These are phyloP conservation scores for Candida piceae DNA, from an alignment of 805 yeast species.

Conservation along the genomic window DNA sequence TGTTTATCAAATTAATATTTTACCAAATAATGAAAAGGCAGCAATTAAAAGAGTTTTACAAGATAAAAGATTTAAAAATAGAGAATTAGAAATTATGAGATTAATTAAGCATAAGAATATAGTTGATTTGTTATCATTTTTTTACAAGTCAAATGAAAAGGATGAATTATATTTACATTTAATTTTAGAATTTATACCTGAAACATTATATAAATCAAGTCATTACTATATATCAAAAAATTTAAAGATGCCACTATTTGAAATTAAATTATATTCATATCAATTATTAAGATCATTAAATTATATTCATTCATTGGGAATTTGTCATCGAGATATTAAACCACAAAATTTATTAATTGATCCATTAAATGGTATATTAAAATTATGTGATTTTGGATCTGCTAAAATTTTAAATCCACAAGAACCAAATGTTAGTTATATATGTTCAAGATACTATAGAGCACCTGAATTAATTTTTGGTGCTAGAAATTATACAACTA, in stretches of 20 bases:
- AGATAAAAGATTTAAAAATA: slow-evolving; percentile 87
- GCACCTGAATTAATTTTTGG: slow-evolving; percentile 98
- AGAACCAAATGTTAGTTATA: slow-evolving; percentile 94
- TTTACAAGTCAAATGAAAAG: slow-evolving; percentile 59
- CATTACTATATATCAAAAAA: slow-evolving; percentile 77
- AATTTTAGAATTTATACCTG: slow-evolving; percentile 92
- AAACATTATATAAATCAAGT: slow-evolving; percentile 85
- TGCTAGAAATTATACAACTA: slow-evolving; percentile 92
- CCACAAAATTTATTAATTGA: slow-evolving; percentile 87
- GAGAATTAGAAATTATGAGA: slow-evolving; percentile 96
- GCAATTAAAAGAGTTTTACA: slow-evolving; percentile 97
- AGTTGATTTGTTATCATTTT: slow-evolving; percentile 82
- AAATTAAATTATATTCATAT: slow-evolving; percentile 79
- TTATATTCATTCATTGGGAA: slow-evolving; percentile 70
- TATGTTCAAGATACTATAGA: slow-evolving; percentile 92
- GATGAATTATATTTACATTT: slow-evolving; percentile 83
- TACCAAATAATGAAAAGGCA: slow-evolving; percentile 70
- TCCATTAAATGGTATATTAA: slow-evolving; percentile 77
- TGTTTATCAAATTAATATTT: slow-evolving; percentile 81
- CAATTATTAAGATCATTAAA: slow-evolving; percentile 73
- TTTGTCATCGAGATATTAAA: slow-evolving; percentile 90
- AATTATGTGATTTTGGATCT: slow-evolving; percentile 93
- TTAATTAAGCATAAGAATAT: slow-evolving; percentile 79
- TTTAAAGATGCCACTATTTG: slow-evolving; percentile 80
- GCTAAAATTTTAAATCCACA: slow-evolving; percentile 86